Conservation (phyloP, 192 early-diverging fungal genomes). For the Backusella tarrabulga region DNA sequence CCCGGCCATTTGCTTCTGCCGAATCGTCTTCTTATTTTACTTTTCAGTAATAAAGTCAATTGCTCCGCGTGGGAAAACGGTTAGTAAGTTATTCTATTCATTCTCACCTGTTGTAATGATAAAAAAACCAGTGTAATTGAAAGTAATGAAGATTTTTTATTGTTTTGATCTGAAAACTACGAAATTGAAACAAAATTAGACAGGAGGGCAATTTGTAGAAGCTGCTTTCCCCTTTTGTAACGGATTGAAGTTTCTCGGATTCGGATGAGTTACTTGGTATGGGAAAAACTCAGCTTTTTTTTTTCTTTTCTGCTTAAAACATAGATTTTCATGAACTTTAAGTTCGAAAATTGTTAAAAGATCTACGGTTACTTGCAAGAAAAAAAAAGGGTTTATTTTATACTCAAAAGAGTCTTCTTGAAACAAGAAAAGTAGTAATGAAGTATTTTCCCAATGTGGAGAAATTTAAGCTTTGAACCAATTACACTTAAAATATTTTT, state of each 20-base stretch:
- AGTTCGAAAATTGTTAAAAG: not conserved
- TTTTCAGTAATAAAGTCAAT: not conserved
- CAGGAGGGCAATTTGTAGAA: not conserved
- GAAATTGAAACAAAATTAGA: not conserved
- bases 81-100: not conserved
- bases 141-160: not conserved
- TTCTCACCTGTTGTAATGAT: not conserved
- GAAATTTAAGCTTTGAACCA: not conserved
- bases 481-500: not conserved
- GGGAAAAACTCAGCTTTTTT: not conserved
- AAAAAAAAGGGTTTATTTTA: not conserved
- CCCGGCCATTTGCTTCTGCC: not conserved
- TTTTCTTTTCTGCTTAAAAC: not conserved
- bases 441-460: not conserved
- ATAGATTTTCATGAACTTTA: not conserved
- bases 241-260: not conserved
- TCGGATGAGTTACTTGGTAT: not conserved
- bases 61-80: constrained; percentile 4
- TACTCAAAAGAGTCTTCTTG: not conserved
- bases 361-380: not conserved
- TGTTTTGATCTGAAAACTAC: not conserved
- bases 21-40: not conserved
- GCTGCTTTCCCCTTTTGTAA: not conserved
- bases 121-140: not conserved
- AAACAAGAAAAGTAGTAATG: not conserved